Base-by-base conservation (phyloP, 257 asterid genomes). In the Coffea canephora region DNA sequence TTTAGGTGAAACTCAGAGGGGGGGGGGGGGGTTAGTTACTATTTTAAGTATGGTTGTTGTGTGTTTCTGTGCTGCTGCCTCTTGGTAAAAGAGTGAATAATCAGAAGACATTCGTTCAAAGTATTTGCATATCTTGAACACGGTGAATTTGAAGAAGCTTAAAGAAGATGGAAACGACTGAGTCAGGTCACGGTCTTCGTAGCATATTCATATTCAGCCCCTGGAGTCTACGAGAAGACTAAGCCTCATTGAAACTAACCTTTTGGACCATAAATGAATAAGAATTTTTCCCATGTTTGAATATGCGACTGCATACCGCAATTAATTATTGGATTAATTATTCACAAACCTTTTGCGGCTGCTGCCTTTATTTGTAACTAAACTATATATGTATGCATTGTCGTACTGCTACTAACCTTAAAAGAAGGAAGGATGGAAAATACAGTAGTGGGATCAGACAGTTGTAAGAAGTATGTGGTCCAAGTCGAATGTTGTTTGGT, bases 191-290 rank as follows among this genome's bases (percentile, higher is more conserved):
- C n/a, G 72, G 48, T 46, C 69, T 55, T 69, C 66, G 54, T 49
- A 39, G 21, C 46, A 65, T 71, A 55, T 83, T 67, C 57, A 3
- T 8, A 41, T 12, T 18, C 75, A 72, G 31, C 34, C 16, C 71
- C 15, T 70, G 57, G 36, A 83, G 93, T 90, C 95, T 79, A 88
- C 89, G 79, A 85, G 83, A 89, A 86, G 98, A 90, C 94, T 34
- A 52, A 78, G 92, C 90, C 91, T 76, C 87, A 48, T 87, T 85
- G 93, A 89, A 87, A 88, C 73, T 75, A 71, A 50, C 25, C 25
- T 36, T 80, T 78, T 81, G 86, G 90, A 84, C 89, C 82, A 61
- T 70, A 41, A 87, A 61, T 62, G 71, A 62, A 76, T 23, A 46
- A 74, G 83, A 83, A 83, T 69, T 83, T 77, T 91, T 87, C 88